These are phyloP conservation scores for Lepidium africanum DNA, from an alignment of 345 rosid species.

Conservation along the genomic window DNA sequence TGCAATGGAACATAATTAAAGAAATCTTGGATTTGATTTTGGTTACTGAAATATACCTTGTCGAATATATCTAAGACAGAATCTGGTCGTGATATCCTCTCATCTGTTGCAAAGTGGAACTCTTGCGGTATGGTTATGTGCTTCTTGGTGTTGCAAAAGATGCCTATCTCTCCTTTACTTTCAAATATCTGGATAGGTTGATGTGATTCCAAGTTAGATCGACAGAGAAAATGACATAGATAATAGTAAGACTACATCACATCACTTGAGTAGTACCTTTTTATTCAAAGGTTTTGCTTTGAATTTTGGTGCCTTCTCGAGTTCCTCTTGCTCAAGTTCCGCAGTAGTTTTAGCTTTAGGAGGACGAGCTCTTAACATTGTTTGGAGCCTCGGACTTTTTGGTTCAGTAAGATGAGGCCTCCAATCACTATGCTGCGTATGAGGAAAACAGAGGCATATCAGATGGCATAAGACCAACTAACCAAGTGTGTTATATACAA, in stretches of 20 bases:
- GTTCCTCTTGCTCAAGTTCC: constrained; percentile 84
- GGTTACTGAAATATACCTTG: constrained; percentile 39
- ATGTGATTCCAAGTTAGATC: neutral
- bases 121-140: constrained; percentile 75
- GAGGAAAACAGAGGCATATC: neutral
- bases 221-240: neutral
- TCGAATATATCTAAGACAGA: constrained; percentile 68
- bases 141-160: constrained; percentile 69
- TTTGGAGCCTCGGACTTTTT: constrained; percentile 69
- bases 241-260: neutral
- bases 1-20: neutral
- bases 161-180: constrained; percentile 87
- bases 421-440: constrained; percentile 46
- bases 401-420: constrained; percentile 72
- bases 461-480: constrained; percentile 10
- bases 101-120: constrained; percentile 82
- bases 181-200: constrained; percentile 66
- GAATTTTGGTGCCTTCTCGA: constrained; percentile 85
- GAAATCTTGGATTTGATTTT: neutral
- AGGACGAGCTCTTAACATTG: constrained; percentile 89
- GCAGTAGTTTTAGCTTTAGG: constrained; percentile 60
- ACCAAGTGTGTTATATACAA: neutral
- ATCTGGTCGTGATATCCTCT: constrained; percentile 65
- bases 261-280: constrained; percentile 45
- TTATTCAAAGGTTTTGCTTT: constrained; percentile 93